phyloP scores from a whole-genome alignment of 2,329 filamentous ascomycete genomes.

The Xylaria sp. region DNA sequence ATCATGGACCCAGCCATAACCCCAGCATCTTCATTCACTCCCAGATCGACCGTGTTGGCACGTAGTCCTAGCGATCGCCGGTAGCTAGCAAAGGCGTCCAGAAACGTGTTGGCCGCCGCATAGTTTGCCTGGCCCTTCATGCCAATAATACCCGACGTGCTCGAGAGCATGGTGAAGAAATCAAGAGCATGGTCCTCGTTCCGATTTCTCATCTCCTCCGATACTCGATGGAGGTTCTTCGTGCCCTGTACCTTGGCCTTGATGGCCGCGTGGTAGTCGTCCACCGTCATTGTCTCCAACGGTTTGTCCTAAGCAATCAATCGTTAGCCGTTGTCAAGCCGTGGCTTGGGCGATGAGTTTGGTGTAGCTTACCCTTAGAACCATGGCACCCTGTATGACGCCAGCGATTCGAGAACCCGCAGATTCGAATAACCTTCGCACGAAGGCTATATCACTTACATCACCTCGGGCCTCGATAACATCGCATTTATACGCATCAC shows the following conservation, averaged over 20 bases:
- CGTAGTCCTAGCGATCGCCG: slow-evolving; percentile 50
- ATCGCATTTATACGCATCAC: slow-evolving; percentile 37
- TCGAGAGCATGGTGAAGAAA: slow-evolving; percentile 54
- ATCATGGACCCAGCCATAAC: not conserved
- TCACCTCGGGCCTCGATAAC: slow-evolving; percentile 37
- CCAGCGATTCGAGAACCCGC: slow-evolving; percentile 35
- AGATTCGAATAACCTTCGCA: slow-evolving; percentile 23
- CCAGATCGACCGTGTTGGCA: slow-evolving; percentile 55
- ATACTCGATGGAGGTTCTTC: slow-evolving; percentile 51
- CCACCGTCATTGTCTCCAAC: slow-evolving; percentile 47
- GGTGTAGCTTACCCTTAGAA: slow-evolving; percentile 38
- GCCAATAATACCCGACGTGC: slow-evolving; percentile 52
- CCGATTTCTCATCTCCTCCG: slow-evolving; percentile 10
- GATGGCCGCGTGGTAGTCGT: slow-evolving; percentile 45
- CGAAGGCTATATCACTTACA: slow-evolving; percentile 35
- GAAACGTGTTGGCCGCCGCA: slow-evolving; percentile 55
- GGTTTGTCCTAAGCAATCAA: slow-evolving; percentile 37
- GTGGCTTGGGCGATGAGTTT: not conserved
- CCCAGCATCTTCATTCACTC: slow-evolving; percentile 51
- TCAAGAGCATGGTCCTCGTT: slow-evolving; percentile 43
- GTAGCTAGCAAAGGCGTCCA: slow-evolving; percentile 54
- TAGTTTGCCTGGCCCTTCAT: slow-evolving; percentile 56
- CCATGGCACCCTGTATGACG: slow-evolving; percentile 51
- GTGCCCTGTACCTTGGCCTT: slow-evolving; percentile 48
- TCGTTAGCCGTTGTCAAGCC: not conserved